phyloP scores from a whole-genome alignment of 2,329 filamentous ascomycete species.

The Aspergillus fijiensis region DNA sequence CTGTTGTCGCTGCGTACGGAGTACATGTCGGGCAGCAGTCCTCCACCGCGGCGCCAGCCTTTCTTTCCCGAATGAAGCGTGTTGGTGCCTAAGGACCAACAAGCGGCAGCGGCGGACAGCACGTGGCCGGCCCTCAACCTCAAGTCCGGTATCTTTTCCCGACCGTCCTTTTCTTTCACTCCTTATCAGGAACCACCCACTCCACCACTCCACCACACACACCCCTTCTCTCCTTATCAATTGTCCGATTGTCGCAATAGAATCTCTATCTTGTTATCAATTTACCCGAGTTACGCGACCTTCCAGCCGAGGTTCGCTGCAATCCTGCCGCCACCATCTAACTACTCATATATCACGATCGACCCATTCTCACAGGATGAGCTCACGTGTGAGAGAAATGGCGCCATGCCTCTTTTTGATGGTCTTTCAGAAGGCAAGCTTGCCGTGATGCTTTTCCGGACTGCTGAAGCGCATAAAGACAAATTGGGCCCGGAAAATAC shows the following conservation, averaged over 20 bases:
- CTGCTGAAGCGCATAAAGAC: background rate
- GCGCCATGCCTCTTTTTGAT: background rate
- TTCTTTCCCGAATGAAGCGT: background rate
- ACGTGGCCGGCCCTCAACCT: constrained; percentile 2
- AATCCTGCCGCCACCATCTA: background rate
- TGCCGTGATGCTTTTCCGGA: background rate
- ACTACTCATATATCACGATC: background rate
- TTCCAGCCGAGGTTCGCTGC: background rate
- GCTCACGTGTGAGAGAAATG: background rate
- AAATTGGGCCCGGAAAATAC: background rate
- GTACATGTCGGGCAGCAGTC: background rate
- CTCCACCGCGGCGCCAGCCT: background rate
- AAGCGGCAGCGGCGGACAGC: background rate
- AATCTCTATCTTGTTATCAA: background rate
- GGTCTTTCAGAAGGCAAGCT: background rate
- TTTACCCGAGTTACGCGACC: constrained; percentile 7
- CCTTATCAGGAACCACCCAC: background rate
- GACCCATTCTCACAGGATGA: background rate
- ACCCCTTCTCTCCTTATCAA: background rate
- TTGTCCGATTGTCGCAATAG: background rate
- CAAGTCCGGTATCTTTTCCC: background rate
- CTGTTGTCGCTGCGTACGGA: too few species aligned
- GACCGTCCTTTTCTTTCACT: background rate
- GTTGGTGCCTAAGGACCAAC: background rate
- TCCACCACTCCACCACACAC: too few species aligned